phyloP scores from a whole-genome alignment of 2,329 filamentous ascomycete species.

The Didymella pinodella region DNA sequence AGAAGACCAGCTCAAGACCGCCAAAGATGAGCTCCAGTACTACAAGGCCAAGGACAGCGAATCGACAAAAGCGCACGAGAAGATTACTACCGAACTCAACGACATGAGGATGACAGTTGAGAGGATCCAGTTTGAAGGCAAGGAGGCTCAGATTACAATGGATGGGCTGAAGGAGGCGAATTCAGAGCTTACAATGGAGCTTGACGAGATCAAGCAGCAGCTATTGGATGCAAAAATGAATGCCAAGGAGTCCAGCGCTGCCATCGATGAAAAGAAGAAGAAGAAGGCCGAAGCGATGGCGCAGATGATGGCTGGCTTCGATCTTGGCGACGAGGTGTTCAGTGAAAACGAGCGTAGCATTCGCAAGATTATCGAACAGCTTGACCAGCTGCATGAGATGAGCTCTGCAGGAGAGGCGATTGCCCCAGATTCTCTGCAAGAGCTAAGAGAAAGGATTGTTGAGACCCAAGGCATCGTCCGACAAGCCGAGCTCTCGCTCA shows the following conservation, averaged over 20 bases:
- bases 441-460: slow-evolving; percentile 78
- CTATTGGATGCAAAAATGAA: slow-evolving; percentile 96
- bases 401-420: slow-evolving; percentile 80
- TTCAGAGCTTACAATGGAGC: slow-evolving; percentile 84
- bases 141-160: slow-evolving; percentile 97
- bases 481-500: slow-evolving; percentile 88
- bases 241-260: slow-evolving; percentile 88
- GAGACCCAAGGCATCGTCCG: slow-evolving; percentile 92
- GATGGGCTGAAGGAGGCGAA: slow-evolving; percentile 97
- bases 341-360: slow-evolving; percentile 91
- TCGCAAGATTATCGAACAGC: slow-evolving; percentile 80
- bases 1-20: slow-evolving; percentile 82
- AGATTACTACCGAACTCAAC: slow-evolving; percentile 83
- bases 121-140: slow-evolving; percentile 92
- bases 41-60: slow-evolving; percentile 87
- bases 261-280: slow-evolving; percentile 96
- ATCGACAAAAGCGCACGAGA: slow-evolving; percentile 89
- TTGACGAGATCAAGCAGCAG: slow-evolving; percentile 96
- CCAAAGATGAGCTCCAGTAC: slow-evolving; percentile 83
- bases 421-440: slow-evolving; percentile 79
- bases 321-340: slow-evolving; percentile 90
- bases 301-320: slow-evolving; percentile 99
- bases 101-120: slow-evolving; percentile 97
- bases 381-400: slow-evolving; percentile 80
- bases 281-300: slow-evolving; percentile 99